Base-by-base conservation (phyloP, 2,329 filamentous ascomycete species). In the Aspergillus costaricaensis region DNA sequence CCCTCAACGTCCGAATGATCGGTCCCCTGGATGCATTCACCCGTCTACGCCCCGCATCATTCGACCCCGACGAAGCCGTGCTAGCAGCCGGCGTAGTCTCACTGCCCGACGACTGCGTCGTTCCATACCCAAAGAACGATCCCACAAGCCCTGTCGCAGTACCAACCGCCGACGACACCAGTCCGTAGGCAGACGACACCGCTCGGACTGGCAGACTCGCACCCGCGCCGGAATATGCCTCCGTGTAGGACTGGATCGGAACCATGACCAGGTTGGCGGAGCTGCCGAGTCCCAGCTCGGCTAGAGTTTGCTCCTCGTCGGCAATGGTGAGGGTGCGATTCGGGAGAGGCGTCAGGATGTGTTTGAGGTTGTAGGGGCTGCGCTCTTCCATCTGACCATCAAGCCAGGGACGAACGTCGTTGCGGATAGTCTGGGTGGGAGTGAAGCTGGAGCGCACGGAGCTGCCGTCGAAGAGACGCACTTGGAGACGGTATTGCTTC, bases 231-330 rank as follows among this genome's bases (percentile, higher is more conserved):
- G 77, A 72, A 68, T 90, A 90, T 1, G 87, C 86, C 23, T 85
- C 81, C 1, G 82, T 83, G 66, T 83, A 88, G 1, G 81, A 81
- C 38, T 83, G 81, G 2, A 92, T 84, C 0, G 91, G 91, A 0
- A 94, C 84, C 50, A 97, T 85, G 9, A 97, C 87, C 3, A 97
- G 81, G 0, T 91, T 98, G 1, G 92, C 90, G 5, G 87, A 92
- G 0, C 93, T 92, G 0, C 86, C 83, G 0, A 96, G 81, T 1
- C 88, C 91, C 7, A 96, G 82, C 5, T 90, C 87, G 14, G 82
- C 78, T 0, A 97, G 81, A 0, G 83, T 82, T 65, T 88, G 81
- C 38, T 81, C 82, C 75, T 97, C 94, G 64, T 97, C 92, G 0
- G 85, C 82, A 4, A 88, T 85, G 36, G 89, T 88, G 60, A 98